Percentiles rank a stretch among this genome's conserved stretches.
These are phyloP conservation scores for Fusarium pseudoanthophilum DNA, from an alignment of 2,329 filamentous ascomycete genomes.

Conservation along the genomic window DNA sequence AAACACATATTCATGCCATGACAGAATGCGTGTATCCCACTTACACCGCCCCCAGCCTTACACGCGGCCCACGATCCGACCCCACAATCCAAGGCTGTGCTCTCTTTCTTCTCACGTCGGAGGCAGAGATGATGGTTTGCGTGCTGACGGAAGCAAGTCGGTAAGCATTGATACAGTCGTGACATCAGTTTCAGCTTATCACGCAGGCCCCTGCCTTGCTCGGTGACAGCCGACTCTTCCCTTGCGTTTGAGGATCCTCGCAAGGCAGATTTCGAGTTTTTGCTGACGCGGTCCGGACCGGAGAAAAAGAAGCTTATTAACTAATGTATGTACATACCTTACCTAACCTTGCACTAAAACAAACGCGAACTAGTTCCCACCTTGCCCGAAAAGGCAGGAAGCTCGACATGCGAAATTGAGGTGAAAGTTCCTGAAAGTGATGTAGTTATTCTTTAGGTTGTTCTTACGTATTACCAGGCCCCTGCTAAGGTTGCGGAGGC, in stretches of 20 bases:
- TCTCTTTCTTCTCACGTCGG: neutral
- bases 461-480: neutral
- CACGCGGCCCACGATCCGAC: constrained; percentile 43
- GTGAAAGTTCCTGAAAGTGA: neutral
- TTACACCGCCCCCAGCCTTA: constrained; percentile 45
- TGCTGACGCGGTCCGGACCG: constrained; percentile 17
- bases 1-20: neutral
- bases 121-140: constrained; percentile 13
- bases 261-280: constrained; percentile 28
- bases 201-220: neutral
- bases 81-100: constrained; percentile 42
- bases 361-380: neutral
- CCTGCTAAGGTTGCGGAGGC: neutral
- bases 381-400: constrained; percentile 28
- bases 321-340: neutral
- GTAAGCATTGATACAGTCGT: constrained; percentile 15
- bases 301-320: constrained; percentile 33
- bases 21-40: constrained; percentile 7
- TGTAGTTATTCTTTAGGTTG: neutral
- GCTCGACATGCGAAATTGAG: constrained; percentile 21
- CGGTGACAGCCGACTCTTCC: constrained; percentile 19
- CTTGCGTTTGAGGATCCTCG: constrained; percentile 30
- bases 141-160: neutral
- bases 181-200: constrained; percentile 43
- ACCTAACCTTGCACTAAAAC: neutral